These are phyloP conservation scores for Spergularia azorica DNA, from an alignment of 179 eudicot species.

Conservation along the genomic window DNA sequence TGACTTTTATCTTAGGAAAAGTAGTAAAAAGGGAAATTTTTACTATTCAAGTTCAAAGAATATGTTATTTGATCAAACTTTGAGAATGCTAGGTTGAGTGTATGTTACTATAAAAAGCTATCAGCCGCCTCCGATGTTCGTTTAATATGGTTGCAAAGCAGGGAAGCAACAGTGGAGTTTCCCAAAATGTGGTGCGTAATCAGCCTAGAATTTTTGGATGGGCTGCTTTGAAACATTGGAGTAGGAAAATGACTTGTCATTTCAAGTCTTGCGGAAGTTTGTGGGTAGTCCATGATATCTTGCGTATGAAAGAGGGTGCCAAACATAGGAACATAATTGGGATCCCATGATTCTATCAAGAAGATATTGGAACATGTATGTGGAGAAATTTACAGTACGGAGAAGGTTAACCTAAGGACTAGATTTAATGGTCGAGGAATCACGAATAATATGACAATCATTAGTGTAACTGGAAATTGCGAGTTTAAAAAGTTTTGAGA, in stretches of 20 bases:
- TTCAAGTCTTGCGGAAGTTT: background rate
- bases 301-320: background rate
- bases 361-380: too few relatives aligned
- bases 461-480: too few relatives aligned
- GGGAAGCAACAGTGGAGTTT: conserved; percentile 28
- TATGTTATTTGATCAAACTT: background rate
- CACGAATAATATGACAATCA: too few relatives aligned
- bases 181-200: conserved; percentile 25
- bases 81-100: conserved; percentile 12
- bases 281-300: conserved; percentile 10
- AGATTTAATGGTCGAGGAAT: too few relatives aligned
- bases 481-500: too few relatives aligned
- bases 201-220: conserved; percentile 8
- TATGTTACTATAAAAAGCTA: background rate
- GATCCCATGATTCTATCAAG: background rate
- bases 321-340: background rate
- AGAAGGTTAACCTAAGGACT: too few relatives aligned
- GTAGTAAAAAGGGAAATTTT: too few relatives aligned
- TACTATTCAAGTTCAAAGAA: background rate
- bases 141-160: conserved; percentile 27
- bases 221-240: conserved; percentile 18
- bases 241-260: conserved; percentile 26
- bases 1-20: background rate
- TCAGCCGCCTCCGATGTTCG: conserved; percentile 27
- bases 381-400: too few relatives aligned